phyloP scores from a whole-genome alignment of 176 grass and related monocot genomes.

The Chloris gayana region DNA sequence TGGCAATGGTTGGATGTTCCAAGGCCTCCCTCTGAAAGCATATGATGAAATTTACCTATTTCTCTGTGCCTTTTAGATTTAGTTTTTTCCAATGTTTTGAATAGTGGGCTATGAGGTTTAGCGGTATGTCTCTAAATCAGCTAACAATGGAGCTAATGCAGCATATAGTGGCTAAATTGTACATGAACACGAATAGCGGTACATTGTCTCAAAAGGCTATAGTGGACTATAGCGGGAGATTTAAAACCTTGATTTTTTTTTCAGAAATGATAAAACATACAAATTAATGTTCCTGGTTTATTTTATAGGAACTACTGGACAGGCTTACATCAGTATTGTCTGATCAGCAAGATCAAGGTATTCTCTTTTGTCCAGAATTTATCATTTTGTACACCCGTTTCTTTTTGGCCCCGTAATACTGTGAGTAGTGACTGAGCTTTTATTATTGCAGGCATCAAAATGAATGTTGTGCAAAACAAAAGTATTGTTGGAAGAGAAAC shows the following conservation, averaged over 20 bases:
- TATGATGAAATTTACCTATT: constrained; percentile 4
- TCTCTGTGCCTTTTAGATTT: constrained; percentile 11
- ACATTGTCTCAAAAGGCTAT: too few relatives aligned
- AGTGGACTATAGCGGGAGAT: too few relatives aligned
- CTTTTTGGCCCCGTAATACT: neutral
- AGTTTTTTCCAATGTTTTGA: too few relatives aligned
- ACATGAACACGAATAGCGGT: too few relatives aligned
- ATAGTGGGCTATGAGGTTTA: too few relatives aligned
- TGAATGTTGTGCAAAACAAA: constrained; percentile 37
- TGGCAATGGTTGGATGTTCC: neutral
- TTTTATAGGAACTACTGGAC: constrained; percentile 66
- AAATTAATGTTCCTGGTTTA: neutral
- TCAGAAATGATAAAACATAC: constrained; percentile 3
- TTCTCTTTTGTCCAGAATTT: neutral
- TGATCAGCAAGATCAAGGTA: constrained; percentile 61
- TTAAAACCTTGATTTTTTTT: too few relatives aligned
- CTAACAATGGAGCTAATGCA: too few relatives aligned
- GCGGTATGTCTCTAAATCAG: too few relatives aligned
- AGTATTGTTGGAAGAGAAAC: constrained; percentile 47
- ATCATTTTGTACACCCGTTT: constrained; percentile 10
- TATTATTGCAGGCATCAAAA: constrained; percentile 46
- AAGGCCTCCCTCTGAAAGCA: neutral
- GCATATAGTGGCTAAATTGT: too few relatives aligned
- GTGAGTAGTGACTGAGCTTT: neutral
- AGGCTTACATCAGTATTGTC: constrained; percentile 53